These are phyloP conservation scores for Ilyonectria destructans DNA, from an alignment of 2,329 filamentous ascomycete genomes.

Conservation along the genomic window DNA sequence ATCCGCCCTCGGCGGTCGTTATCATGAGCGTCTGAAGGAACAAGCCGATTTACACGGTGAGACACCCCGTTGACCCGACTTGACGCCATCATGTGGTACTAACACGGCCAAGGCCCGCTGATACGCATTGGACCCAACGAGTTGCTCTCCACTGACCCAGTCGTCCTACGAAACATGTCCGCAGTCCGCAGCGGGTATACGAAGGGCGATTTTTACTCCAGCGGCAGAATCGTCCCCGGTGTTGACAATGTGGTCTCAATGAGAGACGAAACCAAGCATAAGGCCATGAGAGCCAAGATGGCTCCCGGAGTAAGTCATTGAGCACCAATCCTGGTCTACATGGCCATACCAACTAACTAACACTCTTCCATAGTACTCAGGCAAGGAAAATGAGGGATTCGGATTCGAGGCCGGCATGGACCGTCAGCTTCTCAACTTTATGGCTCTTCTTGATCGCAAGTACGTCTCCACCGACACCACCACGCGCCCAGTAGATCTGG, in stretches of 20 bases:
- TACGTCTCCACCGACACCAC: constrained; percentile 60
- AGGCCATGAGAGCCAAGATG: constrained; percentile 62
- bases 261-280: constrained; percentile 64
- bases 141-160: constrained; percentile 59
- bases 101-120: constrained; percentile 50
- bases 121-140: constrained; percentile 62
- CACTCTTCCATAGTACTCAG: constrained; percentile 61
- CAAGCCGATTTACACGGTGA: constrained; percentile 48
- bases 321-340: background rate
- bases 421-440: constrained; percentile 57
- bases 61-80: fast-evolving
- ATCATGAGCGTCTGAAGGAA: constrained; percentile 48
- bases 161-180: constrained; percentile 57
- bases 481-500: constrained; percentile 63
- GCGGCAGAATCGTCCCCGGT: constrained; percentile 67
- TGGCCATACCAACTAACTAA: background rate
- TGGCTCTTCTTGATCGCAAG: constrained; percentile 63
- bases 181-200: constrained; percentile 56
- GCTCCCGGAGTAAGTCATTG: constrained; percentile 57
- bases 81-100: background rate
- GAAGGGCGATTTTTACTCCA: constrained; percentile 63
- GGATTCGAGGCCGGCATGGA: constrained; percentile 60
- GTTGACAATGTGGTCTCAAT: constrained; percentile 69
- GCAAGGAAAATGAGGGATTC: constrained; percentile 64
- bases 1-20: constrained; percentile 47